phyloP scores from a whole-genome alignment of 2,329 filamentous ascomycete species.

The Byssothecium circinans region DNA sequence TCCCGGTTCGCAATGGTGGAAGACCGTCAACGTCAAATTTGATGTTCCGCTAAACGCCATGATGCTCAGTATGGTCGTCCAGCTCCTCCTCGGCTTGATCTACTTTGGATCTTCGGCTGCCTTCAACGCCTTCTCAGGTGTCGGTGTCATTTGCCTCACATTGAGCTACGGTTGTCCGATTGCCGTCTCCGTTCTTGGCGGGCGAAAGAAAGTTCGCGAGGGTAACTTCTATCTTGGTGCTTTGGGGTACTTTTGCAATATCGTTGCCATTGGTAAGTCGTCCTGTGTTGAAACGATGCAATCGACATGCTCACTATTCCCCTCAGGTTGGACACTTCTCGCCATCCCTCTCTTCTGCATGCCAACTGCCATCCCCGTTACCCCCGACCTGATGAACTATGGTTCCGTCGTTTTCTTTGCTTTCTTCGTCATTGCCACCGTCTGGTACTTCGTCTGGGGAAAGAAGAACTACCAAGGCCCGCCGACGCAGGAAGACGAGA shows the following conservation, averaged over 20 bases:
- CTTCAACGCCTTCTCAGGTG: slow-evolving; percentile 73
- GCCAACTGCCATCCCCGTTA: slow-evolving; percentile 65
- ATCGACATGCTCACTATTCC: slow-evolving; percentile 14
- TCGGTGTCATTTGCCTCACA: slow-evolving; percentile 70
- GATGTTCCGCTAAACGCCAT: slow-evolving; percentile 71
- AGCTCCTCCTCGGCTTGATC: slow-evolving; percentile 66
- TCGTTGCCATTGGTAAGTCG: slow-evolving; percentile 63
- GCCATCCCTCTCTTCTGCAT: slow-evolving; percentile 76
- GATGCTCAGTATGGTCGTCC: slow-evolving; percentile 69
- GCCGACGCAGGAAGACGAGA: slow-evolving; percentile 42
- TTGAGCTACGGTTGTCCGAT: slow-evolving; percentile 70
- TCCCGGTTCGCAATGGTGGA: slow-evolving; percentile 63
- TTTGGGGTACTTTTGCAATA: slow-evolving; percentile 64
- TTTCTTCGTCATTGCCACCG: slow-evolving; percentile 61
- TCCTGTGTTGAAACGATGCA: slow-evolving; percentile 14
- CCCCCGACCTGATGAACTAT: slow-evolving; percentile 67
- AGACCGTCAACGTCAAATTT: slow-evolving; percentile 61
- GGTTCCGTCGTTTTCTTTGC: slow-evolving; percentile 73
- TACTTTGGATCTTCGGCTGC: slow-evolving; percentile 70
- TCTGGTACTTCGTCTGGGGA: slow-evolving; percentile 72
- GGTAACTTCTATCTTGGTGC: slow-evolving; percentile 64
- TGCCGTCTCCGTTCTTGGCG: slow-evolving; percentile 62
- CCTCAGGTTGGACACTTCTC: slow-evolving; percentile 62
- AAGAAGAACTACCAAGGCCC: slow-evolving; percentile 69
- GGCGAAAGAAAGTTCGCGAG: slow-evolving; percentile 60